Evolutionary conservation across 2,329 filamentous ascomycete species (phyloP), one percentile per base, ranked within the genome.

Genomic region (Cercospora sp.): DNA sequence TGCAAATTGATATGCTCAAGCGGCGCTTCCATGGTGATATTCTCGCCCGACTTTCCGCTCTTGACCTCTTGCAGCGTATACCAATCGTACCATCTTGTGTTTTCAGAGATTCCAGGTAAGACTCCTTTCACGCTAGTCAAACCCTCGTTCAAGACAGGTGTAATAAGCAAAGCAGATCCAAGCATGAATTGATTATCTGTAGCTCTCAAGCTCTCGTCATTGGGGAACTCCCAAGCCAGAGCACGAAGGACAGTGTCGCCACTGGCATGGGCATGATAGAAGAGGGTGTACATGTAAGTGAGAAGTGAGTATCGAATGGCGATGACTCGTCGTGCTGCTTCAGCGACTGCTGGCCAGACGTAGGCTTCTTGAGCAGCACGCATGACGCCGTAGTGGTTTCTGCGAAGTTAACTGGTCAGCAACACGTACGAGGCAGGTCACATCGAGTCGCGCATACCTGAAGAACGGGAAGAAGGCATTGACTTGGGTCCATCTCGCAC

Each of bases 381-480:
- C 53, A 65, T 51, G 13, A 65, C 63, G 20, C 63, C 63, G 39
- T 60, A 65, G 57, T 65, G 63, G 23, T 65, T 65, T 33, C 63
- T 65, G 48, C 12, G 20, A 23, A n/a, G 16, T n/a, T 18, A 6
- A 5, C 0, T 3, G 5, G 36, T 48, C 16, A 51, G 28, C n/a
- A 33, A 12, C 0, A 84, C 74, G 42, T 23, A 82, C 81, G 10
- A 86, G 84, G 1, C 80, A 73, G 23, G 2, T 13, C 23, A n/a
- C 2, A 16, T 92, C 91, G 80, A 92, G 90, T 78, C 92, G 9
- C 1, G 23, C 63, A 7, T 10, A 65, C 63, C 90, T 83, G 79
- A 91, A 92, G 79, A 92, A 92, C 8, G 90, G 89, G 80, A 91
- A 91, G 82, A 92, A 92, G 10, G 90, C 90, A 1, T 83, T 86